Percentiles rank a stretch among this genome's conserved stretches.
These are phyloP conservation scores for Phytopythium vexans DNA, from an alignment of 352 stramenopile genomes.

Conservation along the genomic window DNA sequence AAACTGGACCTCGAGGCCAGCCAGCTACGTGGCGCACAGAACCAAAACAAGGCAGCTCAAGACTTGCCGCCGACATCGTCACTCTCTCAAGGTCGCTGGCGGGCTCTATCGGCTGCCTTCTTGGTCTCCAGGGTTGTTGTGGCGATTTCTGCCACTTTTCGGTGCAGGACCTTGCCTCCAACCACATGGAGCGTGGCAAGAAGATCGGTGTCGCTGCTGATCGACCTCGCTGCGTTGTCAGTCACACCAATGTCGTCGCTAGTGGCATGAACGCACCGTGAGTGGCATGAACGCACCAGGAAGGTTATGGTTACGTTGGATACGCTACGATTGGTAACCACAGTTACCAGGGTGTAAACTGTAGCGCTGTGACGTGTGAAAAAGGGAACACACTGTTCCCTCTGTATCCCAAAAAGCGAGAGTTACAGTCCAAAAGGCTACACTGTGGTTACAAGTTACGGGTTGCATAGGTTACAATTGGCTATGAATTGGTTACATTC, in stretches of 20 bases:
- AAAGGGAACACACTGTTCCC: too few relatives aligned
- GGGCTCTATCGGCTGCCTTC: conserved; percentile 56
- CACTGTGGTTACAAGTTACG: too few relatives aligned
- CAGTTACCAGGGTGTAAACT: too few relatives aligned
- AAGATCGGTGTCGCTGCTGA: conserved; percentile 4
- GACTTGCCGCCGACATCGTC: conserved; percentile 49
- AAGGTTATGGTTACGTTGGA: too few relatives aligned
- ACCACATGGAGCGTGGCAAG: conserved; percentile 38
- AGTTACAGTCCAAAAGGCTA: too few relatives aligned
- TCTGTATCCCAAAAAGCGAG: too few relatives aligned
- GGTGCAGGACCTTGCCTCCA: conserved; percentile 30
- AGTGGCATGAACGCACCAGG: conserved; percentile 11
- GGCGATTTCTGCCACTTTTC: conserved; percentile 67
- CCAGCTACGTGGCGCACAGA: conserved; percentile 23
- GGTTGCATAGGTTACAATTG: too few relatives aligned
- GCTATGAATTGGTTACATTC: too few relatives aligned
- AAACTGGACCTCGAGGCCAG: conserved; percentile 14
- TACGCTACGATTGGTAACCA: too few relatives aligned
- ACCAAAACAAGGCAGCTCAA: conserved; percentile 58
- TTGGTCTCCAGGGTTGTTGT: conserved; percentile 67
- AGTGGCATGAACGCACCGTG: conserved; percentile 14
- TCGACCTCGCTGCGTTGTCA: conserved; percentile 6
- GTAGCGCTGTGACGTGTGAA: too few relatives aligned
- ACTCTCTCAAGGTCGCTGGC: conserved; percentile 48
- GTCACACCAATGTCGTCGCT: conserved; percentile 44